Percentiles rank a stretch among this genome's conserved stretches.
These are phyloP conservation scores for Lentinula lateritia DNA, from an alignment of 768 basidiomycete species.

Conservation along the genomic window DNA sequence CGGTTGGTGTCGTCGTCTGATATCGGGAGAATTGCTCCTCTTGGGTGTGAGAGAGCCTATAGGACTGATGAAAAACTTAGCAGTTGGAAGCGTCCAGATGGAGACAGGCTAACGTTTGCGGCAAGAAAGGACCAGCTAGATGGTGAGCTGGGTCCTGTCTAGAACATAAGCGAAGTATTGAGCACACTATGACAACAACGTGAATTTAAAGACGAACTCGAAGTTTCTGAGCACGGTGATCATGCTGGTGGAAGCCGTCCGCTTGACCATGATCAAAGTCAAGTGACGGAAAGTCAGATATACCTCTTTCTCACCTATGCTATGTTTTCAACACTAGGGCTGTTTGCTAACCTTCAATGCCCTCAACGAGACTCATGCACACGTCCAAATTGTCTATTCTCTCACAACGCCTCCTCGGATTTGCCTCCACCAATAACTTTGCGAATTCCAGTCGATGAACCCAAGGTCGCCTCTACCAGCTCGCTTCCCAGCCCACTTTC, in stretches of 20 bases:
- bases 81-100: background rate
- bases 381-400: constrained; percentile 57
- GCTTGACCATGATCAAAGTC: background rate
- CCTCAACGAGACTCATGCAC: constrained; percentile 47
- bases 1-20: background rate
- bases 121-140: constrained; percentile 55
- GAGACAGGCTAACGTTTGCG: constrained; percentile 47
- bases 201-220: background rate
- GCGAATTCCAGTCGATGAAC: constrained; percentile 28
- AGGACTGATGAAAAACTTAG: background rate
- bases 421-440: constrained; percentile 30
- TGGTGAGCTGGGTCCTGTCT: constrained; percentile 57
- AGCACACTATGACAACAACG: background rate
- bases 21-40: background rate
- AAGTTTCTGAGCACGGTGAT: background rate
- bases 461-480: constrained; percentile 11
- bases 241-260: background rate
- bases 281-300: background rate
- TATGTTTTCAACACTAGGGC: constrained; percentile 62
- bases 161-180: background rate
- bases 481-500: constrained; percentile 10
- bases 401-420: constrained; percentile 38
- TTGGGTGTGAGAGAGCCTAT: constrained; percentile 4
- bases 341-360: constrained; percentile 57
- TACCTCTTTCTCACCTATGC: background rate